Evolutionary conservation across 73 alveolate genomes (phyloP), one percentile per base, ranked within the genome.

Genomic region (Halteria grandinella): DNA sequence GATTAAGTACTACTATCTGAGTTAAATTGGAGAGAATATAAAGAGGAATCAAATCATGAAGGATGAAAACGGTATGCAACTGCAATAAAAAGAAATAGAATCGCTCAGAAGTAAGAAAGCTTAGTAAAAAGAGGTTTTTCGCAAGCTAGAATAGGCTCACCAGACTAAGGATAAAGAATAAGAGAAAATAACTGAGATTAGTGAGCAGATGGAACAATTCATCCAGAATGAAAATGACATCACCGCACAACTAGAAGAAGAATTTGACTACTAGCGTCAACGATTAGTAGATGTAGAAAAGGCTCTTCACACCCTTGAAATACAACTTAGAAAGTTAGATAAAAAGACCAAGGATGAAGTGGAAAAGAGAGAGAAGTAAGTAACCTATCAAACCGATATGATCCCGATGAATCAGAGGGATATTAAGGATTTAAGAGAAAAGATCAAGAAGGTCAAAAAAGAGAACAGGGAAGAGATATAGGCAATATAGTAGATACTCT

Each of bases 1-100:
- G 43, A 60, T 60, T 7, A 60, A 60, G 25, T 60, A 24, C 23
- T 12, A 36, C 14, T 29, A 12, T 37, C 11, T 60, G 2, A 60
- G 43, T 8, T 60, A 55, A 10, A 60, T 60, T 1, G 6, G 43
- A 36, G 32, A 3, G 1, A 60, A 40, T 23, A 23, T 60, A 3
- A 44, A 10, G 2, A 60, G 28, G 7, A 60, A 60, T 40, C 3
- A 20, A 3, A 18, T 29, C n/a, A 60, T 40, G 4, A 60, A 60
- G 37, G 17, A 25, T 37, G 24, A 44, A 4, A 14, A 39, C 7
- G 58, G 43, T 37, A 29, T 60, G 6, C 77, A 55, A 1, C 43
- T 40, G 29, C 18, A 60, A 27, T 40, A 3, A 60, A 59, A 60
- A 49, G 77, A 60, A 40, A 60, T 60, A 12, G 43, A 60, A 37